A percentile compares a stretch with the other conserved stretches of the same genome.
Evolutionary conservation across 2,329 filamentous ascomycete genomes (phyloP).

Genomic region (Basipetospora chlamydospora): DNA sequence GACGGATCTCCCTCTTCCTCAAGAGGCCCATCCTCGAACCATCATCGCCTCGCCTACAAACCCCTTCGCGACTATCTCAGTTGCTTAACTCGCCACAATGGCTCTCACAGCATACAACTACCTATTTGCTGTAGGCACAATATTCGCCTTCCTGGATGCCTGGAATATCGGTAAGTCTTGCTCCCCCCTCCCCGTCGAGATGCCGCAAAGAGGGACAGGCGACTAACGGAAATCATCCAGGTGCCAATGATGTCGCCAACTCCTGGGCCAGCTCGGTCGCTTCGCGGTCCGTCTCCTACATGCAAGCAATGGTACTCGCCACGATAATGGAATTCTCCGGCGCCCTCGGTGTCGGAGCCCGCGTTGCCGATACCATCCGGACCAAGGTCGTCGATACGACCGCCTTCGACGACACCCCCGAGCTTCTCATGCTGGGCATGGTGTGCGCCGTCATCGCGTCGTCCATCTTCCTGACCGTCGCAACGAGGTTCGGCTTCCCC

Average conservation of each 20-base stretch:
- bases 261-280: conserved; percentile 62
- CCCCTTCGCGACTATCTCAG: not conserved
- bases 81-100: conserved; percentile 1
- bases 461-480: conserved; percentile 40
- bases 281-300: conserved; percentile 48
- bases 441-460: conserved; percentile 39
- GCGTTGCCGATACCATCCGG: conserved; percentile 46
- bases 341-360: conserved; percentile 43
- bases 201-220: too few species aligned
- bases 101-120: conserved; percentile 42
- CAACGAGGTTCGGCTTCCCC: conserved; percentile 38
- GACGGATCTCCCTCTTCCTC: too few species aligned
- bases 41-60: too few species aligned
- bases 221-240: conserved; percentile 11
- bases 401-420: conserved; percentile 31
- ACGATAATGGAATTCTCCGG: conserved; percentile 49
- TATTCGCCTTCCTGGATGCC: conserved; percentile 52
- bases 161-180: conserved; percentile 43
- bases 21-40: too few species aligned
- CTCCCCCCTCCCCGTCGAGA: too few species aligned
- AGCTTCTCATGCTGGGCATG: conserved; percentile 43
- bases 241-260: conserved; percentile 57
- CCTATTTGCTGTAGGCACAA: conserved; percentile 47
- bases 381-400: conserved; percentile 39
- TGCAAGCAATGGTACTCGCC: conserved; percentile 44